phyloP scores from a whole-genome alignment of 2,329 filamentous ascomycete genomes.

The Epichloe aotearoae region DNA sequence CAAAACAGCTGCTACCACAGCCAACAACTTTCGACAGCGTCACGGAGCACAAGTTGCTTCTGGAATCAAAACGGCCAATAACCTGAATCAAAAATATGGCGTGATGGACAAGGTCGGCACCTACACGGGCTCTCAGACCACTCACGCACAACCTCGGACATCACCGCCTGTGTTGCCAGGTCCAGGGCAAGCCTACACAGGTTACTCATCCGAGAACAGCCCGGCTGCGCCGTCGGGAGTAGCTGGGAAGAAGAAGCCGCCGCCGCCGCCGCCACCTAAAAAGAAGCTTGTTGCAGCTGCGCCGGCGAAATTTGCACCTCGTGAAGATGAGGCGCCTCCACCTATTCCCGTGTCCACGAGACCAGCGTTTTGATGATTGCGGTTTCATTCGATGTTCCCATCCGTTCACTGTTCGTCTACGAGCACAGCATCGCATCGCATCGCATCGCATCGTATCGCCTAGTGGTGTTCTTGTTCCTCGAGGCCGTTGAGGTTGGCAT shows the following conservation, averaged over 20 bases:
- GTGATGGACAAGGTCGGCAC: conserved; percentile 27
- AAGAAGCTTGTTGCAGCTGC: conserved; percentile 32
- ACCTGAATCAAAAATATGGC: conserved; percentile 49
- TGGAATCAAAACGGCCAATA: conserved; percentile 43
- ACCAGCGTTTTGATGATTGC: conserved; percentile 27
- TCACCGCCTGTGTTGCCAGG: conserved; percentile 1
- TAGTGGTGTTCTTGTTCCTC: not conserved
- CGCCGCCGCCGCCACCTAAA: conserved; percentile 37
- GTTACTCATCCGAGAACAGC: not conserved
- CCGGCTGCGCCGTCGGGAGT: conserved; percentile 2
- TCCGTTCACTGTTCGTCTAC: not conserved
- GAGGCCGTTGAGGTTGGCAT: not conserved
- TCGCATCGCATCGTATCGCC: not conserved
- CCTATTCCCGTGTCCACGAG: conserved; percentile 39
- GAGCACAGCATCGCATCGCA: not conserved
- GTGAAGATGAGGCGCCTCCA: conserved; percentile 27
- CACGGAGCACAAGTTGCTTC: conserved; percentile 55
- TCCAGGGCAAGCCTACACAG: not conserved
- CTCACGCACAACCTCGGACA: conserved; percentile 2
- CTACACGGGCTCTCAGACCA: conserved; percentile 10
- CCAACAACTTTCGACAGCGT: conserved; percentile 56
- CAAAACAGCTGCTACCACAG: conserved; percentile 43
- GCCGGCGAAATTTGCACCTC: conserved; percentile 7
- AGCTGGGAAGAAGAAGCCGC: conserved; percentile 39
- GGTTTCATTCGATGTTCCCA: not conserved